Conservation (phyloP, 2,329 filamentous ascomycete genomes). For the Ophiostoma tasmaniense region DNA sequence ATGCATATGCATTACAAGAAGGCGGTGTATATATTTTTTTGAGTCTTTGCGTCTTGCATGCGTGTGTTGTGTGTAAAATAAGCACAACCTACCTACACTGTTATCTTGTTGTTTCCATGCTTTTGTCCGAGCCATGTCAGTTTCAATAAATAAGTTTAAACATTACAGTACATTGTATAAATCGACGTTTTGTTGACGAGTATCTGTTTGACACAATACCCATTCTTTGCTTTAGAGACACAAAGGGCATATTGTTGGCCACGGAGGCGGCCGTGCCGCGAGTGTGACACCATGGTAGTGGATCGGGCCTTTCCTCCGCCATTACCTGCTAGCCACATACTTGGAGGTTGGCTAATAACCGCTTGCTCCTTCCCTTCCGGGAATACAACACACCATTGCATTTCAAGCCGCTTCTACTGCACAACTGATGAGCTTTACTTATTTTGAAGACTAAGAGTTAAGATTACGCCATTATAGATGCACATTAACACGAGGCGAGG, state of each 20-base stretch:
- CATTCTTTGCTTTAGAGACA: too few relatives aligned
- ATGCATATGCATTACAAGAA: neutral
- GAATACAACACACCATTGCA: constrained; percentile 5
- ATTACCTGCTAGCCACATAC: neutral
- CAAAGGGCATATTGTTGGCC: too few relatives aligned
- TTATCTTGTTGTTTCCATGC: neutral
- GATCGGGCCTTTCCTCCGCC: constrained; percentile 6
- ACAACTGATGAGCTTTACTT: neutral
- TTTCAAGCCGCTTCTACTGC: neutral
- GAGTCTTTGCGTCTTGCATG: constrained; percentile 7
- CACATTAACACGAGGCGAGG: neutral
- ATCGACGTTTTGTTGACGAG: too few relatives aligned
- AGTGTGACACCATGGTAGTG: neutral
- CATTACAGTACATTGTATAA: too few relatives aligned
- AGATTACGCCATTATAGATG: too few relatives aligned
- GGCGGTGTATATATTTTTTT: constrained; percentile 8
- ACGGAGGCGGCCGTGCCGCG: constrained; percentile 3
- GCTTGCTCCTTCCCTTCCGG: constrained; percentile 5
- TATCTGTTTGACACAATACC: too few relatives aligned
- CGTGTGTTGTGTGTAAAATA: neutral
- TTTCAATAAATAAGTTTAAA: neutral
- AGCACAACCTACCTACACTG: neutral
- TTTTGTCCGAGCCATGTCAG: neutral
- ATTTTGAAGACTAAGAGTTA: too few relatives aligned
- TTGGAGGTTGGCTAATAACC: neutral